A percentile compares a stretch with the other conserved stretches of the same genome.
Conservation (phyloP, 1,139 yeast genomes). For the Chernovozyma aurita region DNA sequence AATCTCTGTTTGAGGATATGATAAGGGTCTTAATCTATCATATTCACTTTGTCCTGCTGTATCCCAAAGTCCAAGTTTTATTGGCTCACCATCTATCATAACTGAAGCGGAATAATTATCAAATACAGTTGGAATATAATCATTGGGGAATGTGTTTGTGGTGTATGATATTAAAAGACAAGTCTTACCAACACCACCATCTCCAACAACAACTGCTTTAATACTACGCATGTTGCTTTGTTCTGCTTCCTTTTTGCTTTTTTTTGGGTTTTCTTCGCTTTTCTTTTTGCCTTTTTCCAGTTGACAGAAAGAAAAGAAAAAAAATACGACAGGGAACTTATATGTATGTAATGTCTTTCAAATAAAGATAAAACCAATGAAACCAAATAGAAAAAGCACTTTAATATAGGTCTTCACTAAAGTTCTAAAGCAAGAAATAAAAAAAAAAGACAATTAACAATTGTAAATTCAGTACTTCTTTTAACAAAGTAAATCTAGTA, state of each 20-base stretch:
- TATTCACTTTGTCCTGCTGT: slow-evolving; percentile 98
- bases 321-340: too few relatives aligned
- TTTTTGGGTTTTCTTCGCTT: too few relatives aligned
- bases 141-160: slow-evolving; percentile 91
- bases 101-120: slow-evolving; percentile 89
- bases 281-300: not conserved
- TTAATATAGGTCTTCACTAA: too few relatives aligned
- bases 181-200: slow-evolving; percentile 96
- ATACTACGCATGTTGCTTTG: slow-evolving; percentile 68
- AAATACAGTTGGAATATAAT: slow-evolving; percentile 91
- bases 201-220: slow-evolving; percentile 94
- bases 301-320: not conserved
- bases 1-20: slow-evolving; percentile 90
- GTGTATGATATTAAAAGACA: slow-evolving; percentile 86
- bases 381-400: too few relatives aligned
- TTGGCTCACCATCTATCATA: slow-evolving; percentile 75
- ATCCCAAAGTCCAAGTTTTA: slow-evolving; percentile 88
- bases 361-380: too few relatives aligned
- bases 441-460: too few relatives aligned
- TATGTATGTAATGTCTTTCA: too few relatives aligned
- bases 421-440: too few relatives aligned
- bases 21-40: slow-evolving; percentile 83
- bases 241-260: too few relatives aligned
- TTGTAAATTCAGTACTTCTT: too few relatives aligned
- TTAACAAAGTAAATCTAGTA: too few relatives aligned